Evolutionary conservation across 2,329 filamentous ascomycete species (phyloP).

Genomic region (Apiospora arundinis): DNA sequence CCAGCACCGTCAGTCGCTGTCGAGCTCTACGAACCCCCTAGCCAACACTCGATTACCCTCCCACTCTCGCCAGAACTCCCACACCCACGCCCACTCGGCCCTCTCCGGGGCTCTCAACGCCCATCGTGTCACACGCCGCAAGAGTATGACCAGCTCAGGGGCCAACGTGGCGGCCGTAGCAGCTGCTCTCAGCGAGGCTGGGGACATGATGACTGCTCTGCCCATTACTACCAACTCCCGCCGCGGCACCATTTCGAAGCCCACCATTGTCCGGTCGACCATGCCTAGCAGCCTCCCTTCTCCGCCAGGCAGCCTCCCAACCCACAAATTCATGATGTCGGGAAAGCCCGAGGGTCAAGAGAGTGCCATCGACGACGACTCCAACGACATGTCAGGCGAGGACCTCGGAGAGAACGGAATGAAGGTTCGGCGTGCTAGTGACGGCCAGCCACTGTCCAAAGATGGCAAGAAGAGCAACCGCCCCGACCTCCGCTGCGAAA

Average conservation of each 20-base stretch:
- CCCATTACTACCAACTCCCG: constrained; percentile 64
- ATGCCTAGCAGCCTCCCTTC: constrained; percentile 65
- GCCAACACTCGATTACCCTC: constrained; percentile 62
- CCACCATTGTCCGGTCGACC: constrained; percentile 54
- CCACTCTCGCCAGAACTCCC: constrained; percentile 75
- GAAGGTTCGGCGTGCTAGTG: constrained; percentile 72
- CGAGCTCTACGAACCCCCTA: constrained; percentile 62
- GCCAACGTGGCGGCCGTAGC: constrained; percentile 78
- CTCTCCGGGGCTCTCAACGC: constrained; percentile 79
- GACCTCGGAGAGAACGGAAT: constrained; percentile 54
- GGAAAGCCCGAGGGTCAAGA: constrained; percentile 59
- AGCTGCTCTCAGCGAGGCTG: constrained; percentile 72
- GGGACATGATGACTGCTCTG: constrained; percentile 61
- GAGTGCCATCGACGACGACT: constrained; percentile 74
- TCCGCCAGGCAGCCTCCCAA: constrained; percentile 72
- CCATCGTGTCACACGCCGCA: constrained; percentile 88
- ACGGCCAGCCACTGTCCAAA: constrained; percentile 83
- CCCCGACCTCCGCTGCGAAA: constrained; percentile 92
- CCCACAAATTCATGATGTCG: constrained; percentile 57
- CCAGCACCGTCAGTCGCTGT: constrained; percentile 66
- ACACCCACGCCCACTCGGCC: constrained; percentile 84
- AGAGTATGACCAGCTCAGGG: constrained; percentile 83
- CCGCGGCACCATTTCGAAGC: constrained; percentile 74
- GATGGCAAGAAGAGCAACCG: constrained; percentile 80
- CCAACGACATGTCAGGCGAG: constrained; percentile 62